Percentiles rank a stretch among this genome's conserved stretches.
Evolutionary conservation across 192 early-diverging fungal genomes (phyloP).

Genomic region (Coemansia sp.): DNA sequence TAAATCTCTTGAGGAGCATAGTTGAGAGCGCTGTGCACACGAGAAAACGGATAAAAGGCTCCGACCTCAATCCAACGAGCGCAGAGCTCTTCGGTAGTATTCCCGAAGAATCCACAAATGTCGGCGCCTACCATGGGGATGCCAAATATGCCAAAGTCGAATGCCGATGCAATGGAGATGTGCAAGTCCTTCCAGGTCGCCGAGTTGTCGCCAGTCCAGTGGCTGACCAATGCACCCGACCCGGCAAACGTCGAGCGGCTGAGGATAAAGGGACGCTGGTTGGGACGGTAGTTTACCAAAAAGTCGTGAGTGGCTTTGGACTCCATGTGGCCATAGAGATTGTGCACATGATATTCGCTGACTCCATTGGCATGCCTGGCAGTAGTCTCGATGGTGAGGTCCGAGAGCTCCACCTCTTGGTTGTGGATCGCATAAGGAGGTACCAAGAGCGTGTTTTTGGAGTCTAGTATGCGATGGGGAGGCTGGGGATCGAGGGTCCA

Average conservation of each 20-base stretch:
- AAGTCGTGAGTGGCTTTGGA: constrained; percentile 55
- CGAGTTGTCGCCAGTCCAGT: constrained; percentile 65
- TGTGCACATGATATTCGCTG: constrained; percentile 62
- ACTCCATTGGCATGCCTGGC: constrained; percentile 60
- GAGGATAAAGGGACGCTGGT: constrained; percentile 64
- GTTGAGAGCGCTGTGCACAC: constrained; percentile 66
- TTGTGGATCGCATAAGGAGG: constrained; percentile 64
- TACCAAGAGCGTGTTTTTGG: constrained; percentile 39
- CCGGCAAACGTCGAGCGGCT: constrained; percentile 70
- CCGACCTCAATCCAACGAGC: constrained; percentile 70
- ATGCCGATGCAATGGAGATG: constrained; percentile 62
- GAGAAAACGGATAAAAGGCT: constrained; percentile 65
- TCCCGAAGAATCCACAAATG: constrained; percentile 70
- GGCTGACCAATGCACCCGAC: constrained; percentile 54
- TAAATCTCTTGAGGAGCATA: constrained; percentile 65
- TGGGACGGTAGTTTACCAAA: constrained; percentile 42
- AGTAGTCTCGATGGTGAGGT: constrained; percentile 56
- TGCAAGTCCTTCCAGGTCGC: constrained; percentile 64
- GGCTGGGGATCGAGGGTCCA: constrained; percentile 17
- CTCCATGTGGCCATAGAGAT: constrained; percentile 69
- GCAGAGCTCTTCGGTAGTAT: constrained; percentile 66
- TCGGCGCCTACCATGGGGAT: constrained; percentile 74
- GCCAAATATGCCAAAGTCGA: constrained; percentile 74
- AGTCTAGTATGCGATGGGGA: constrained; percentile 33
- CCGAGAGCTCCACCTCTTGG: constrained; percentile 49